Base-by-base conservation (phyloP, 1,139 yeast species). In the Entelexis paramagnoliae region DNA sequence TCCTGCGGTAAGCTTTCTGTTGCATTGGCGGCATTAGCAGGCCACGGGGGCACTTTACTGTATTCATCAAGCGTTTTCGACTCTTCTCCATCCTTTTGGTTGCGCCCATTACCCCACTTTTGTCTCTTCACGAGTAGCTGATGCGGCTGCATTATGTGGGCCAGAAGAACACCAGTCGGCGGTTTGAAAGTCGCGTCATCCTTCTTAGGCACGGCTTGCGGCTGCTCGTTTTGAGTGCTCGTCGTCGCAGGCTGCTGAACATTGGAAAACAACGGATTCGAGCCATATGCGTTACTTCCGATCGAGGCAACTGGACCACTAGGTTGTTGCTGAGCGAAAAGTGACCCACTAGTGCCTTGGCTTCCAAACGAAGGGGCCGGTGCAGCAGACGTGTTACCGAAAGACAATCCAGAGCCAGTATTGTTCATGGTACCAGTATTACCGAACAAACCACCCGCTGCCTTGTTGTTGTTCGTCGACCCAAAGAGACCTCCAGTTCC, bases 401-500 rank as follows among this genome's bases (percentile, higher is more conserved):
- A 72, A 58, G 69, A 69, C 35, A 67, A 57, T 2, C 70, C 67
- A 10, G 63, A 64, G 35, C 60, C 53, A 9, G 55, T 48, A 39
- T 59, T 46, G 2, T 60, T 44, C 30, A 57, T 54, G 28, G 58
- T 58, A 33, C 57, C 58, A 51, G 58, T 53, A 54, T 42, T 4
- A 60, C 64, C 65, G 56, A 52, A 51, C 19, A 47, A n/a, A 22
- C 55, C 47, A 13, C 61, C 60, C 46, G 68, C 66, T 19, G 62
- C 57, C 56, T 50, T 51, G 49, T 24, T 34, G 22, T 48, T 46
- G 22, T 53, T 49, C 26, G 58, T 46, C 28, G 53, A 54, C 30
- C 70, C 72, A 60, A 66, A 68, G 40, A 63, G 54, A 5, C 67
- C 67, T 33, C 65, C 64, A 19, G 61, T 60, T 8, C 58, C 44